Evolutionary conservation across 768 basidiomycete species (phyloP).

Genomic region (Suillus sp.): DNA sequence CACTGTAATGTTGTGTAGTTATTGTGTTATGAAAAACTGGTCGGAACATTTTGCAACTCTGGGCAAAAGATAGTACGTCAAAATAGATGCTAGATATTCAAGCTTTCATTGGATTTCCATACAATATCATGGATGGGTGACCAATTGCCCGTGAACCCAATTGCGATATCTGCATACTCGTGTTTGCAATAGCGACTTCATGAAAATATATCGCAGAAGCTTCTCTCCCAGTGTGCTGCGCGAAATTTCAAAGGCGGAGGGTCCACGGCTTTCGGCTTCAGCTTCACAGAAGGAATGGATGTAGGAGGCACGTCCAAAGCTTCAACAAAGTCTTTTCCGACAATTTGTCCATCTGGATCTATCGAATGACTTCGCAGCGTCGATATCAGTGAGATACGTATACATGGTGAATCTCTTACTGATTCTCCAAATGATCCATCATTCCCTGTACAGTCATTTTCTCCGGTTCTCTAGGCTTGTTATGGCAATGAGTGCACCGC

Average conservation of each 20-base stretch:
- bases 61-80: too few species aligned
- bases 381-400: background rate
- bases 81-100: background rate
- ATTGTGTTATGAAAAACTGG: too few species aligned
- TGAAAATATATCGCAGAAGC: background rate
- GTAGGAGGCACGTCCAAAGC: conserved; percentile 3
- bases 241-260: background rate
- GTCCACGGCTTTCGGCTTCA: conserved; percentile 1
- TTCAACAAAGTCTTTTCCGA: background rate
- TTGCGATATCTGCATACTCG: background rate
- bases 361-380: background rate
- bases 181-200: background rate
- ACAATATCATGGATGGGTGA: background rate
- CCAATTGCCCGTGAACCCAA: background rate
- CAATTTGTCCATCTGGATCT: background rate
- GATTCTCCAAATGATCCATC: conserved; percentile 1
- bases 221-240: background rate
- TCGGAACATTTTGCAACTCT: too few species aligned
- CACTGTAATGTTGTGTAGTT: too few species aligned
- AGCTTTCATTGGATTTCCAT: background rate
- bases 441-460: conserved; percentile 3
- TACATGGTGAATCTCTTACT: background rate
- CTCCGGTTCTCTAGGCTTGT: background rate
- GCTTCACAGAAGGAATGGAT: conserved; percentile 1
- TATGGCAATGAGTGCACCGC: background rate